These are phyloP conservation scores for Aciculosporium take DNA, from an alignment of 2,329 filamentous ascomycete species.

Conservation along the genomic window DNA sequence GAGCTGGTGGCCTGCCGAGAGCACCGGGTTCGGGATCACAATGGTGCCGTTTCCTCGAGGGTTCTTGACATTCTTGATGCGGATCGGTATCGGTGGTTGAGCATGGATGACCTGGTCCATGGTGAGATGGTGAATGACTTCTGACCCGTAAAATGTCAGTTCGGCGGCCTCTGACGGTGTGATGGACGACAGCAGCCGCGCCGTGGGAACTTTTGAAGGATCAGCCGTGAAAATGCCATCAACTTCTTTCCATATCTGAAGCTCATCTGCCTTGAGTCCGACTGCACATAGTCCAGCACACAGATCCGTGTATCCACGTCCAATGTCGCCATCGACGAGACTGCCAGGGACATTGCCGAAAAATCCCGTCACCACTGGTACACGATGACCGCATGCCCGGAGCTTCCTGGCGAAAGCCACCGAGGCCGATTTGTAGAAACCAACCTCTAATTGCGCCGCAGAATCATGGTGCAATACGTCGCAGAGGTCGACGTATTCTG, in stretches of 20 bases:
- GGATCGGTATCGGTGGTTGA: slow-evolving; percentile 63
- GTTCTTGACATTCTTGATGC: slow-evolving; percentile 88
- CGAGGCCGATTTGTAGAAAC: slow-evolving; percentile 56
- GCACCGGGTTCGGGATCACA: slow-evolving; percentile 59
- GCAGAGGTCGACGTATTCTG: slow-evolving; percentile 80
- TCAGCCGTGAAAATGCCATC: slow-evolving; percentile 84
- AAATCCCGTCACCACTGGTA: slow-evolving; percentile 80
- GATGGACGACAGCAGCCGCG: slow-evolving; percentile 74
- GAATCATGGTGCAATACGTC: slow-evolving; percentile 61
- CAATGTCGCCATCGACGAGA: slow-evolving; percentile 75
- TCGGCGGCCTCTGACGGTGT: slow-evolving; percentile 92
- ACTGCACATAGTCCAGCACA: slow-evolving; percentile 88
- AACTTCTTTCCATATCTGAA: slow-evolving; percentile 98
- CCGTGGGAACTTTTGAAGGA: slow-evolving; percentile 82
- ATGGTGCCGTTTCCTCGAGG: slow-evolving; percentile 65
- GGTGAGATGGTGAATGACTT: slow-evolving; percentile 96
- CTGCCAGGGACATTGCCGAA: slow-evolving; percentile 89
- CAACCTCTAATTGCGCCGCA: slow-evolving; percentile 44
- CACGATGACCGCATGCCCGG: slow-evolving; percentile 46
- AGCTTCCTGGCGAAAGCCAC: slow-evolving; percentile 49
- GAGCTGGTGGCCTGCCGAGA: slow-evolving; percentile 42
- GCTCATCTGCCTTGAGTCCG: slow-evolving; percentile 69
- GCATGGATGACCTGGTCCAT: slow-evolving; percentile 93
- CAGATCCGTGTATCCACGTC: slow-evolving; percentile 90
- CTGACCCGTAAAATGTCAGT: slow-evolving; percentile 84